Base-by-base conservation (phyloP, 805 yeast species). In the Yarrowia keelungensis region DNA sequence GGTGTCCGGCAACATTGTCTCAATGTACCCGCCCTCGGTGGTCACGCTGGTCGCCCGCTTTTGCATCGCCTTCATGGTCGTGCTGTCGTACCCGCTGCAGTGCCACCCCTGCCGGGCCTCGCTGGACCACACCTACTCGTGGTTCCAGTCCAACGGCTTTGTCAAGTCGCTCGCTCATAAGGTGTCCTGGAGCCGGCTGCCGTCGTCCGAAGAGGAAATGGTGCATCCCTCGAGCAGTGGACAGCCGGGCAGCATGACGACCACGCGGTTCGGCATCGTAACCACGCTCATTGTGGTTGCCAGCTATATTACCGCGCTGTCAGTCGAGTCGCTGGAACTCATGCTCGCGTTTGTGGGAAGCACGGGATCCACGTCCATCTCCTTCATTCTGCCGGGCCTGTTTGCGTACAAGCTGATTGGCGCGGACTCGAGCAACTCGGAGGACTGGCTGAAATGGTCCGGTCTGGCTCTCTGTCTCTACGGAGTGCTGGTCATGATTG, bases 51-150 rank as follows among this genome's bases (percentile, higher is more conserved):
- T 93, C 53, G 98, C 97, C 2, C 82, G 96, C 72, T 79, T 89
- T 11, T 90, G 93, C 3, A 92, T 92, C 71, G 94, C 90, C 5
- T 81, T 91, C 9, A 80, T 92, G 77, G 97, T 93, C 32, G 83
- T 89, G 71, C 82, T 92, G 68, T 89, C 95, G n/a, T 92, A 87
- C 76, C 97, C 98, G 8, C 79, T 93, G 71, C 97, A 92, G 83
- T 85, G 92, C 74, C 97, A 92, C 74, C 98, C 98, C 0, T 91
- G 96, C 39, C 83, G 97, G 72, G 88, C 90, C 2, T 91, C 97
- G 0, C 82, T 89, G 47, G 87, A 89, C 74, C 91, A 91, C 76
- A 87, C 92, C 49, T 76, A 87, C 41, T 86, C 83, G 74, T 88
- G 75, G 67, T 39, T 70, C 54, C 68, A 56, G 51, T 70, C 84